These are phyloP conservation scores for Lactuca saligna DNA, from an alignment of 129 eudicot species.

Conservation along the genomic window DNA sequence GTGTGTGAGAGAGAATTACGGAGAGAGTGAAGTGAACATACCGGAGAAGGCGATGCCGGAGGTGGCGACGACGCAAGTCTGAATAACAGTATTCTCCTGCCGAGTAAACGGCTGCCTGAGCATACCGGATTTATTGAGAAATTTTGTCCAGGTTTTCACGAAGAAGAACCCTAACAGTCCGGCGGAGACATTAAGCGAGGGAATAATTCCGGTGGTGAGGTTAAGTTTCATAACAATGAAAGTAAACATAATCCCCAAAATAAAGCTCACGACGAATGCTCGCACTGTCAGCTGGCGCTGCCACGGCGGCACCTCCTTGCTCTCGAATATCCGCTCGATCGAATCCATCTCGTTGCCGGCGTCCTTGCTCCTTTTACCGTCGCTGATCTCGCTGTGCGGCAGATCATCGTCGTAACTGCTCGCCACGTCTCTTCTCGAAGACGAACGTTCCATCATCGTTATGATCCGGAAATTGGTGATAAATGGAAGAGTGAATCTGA, in stretches of 20 bases:
- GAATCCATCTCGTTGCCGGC: constrained; percentile 37
- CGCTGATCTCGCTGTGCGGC: constrained; percentile 24
- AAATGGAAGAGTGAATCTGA: not conserved
- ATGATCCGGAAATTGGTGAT: constrained; percentile 1
- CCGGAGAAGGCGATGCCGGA: constrained; percentile 98
- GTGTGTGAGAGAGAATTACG: constrained; percentile 17
- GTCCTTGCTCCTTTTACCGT: constrained; percentile 32
- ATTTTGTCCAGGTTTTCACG: constrained; percentile 82
- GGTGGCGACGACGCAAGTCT: constrained; percentile 93
- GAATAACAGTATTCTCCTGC: constrained; percentile 95
- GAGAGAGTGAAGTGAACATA: constrained; percentile 15
- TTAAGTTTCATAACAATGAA: constrained; percentile 94
- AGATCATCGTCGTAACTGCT: not conserved
- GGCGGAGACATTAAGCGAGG: constrained; percentile 91
- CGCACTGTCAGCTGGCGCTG: constrained; percentile 72
- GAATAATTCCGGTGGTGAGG: constrained; percentile 91
- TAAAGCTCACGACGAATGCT: constrained; percentile 65
- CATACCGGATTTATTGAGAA: constrained; percentile 68
- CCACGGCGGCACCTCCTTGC: constrained; percentile 83
- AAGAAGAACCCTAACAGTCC: constrained; percentile 90
- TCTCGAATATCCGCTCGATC: constrained; percentile 66
- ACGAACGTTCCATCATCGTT: constrained; percentile 32
- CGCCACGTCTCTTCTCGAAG: constrained; percentile 25
- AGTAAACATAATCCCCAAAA: constrained; percentile 69
- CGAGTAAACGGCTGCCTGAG: constrained; percentile 85